Base-by-base conservation (phyloP, 1,139 yeast species). In the Saccharomyces hybrid region DNA sequence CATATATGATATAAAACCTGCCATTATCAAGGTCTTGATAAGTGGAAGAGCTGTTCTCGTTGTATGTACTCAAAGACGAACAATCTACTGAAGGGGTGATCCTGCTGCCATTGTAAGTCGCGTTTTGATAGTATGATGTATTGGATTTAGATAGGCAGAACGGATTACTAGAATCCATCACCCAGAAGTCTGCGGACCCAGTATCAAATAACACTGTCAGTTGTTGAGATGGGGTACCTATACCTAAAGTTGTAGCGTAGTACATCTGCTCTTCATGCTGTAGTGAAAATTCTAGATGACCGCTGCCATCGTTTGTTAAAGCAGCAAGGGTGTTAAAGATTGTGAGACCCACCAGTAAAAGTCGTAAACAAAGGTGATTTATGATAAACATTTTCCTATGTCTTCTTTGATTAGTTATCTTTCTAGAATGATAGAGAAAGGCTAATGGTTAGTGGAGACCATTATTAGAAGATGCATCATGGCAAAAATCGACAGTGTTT, bases 141-240 rank as follows among this genome's bases (percentile, higher is more conserved):
- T 49, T 50, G 19, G 54, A 51, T 13, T 50, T 62, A 1, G 49
- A 19, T 19, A 46, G 13, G 58, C 72, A 67, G 58, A 62, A 70
- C 1, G 72, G 72, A 58, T 73, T 73, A 13, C 55, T 56, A 26
- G 63, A 55, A 31, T 68, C 64, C 59, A 69, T 68, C 34, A 83
- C 79, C 89, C 89, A 84, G 58, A 84, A 70, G 66, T 84, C 90
- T 7, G 86, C 76, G 2, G 88, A 82, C 0, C 89, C 89, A 4
- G 89, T 83, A 64, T 84, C 90, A 47, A 85, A 68, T 56, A 82
- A 70, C 2, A 81, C 79, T 9, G 72, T 71, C 42, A 83, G 73
- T n/a, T 72, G 67, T 60, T 79, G 82, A 0, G 71, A 69, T 23
- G 83, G 78, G 2, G 83, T 76, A 2, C 89, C 89, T 19, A 83